Percentiles rank a stretch among this genome's conserved stretches.
Conservation (phyloP, 2,329 filamentous ascomycete genomes). For the Volutella citrinella region DNA sequence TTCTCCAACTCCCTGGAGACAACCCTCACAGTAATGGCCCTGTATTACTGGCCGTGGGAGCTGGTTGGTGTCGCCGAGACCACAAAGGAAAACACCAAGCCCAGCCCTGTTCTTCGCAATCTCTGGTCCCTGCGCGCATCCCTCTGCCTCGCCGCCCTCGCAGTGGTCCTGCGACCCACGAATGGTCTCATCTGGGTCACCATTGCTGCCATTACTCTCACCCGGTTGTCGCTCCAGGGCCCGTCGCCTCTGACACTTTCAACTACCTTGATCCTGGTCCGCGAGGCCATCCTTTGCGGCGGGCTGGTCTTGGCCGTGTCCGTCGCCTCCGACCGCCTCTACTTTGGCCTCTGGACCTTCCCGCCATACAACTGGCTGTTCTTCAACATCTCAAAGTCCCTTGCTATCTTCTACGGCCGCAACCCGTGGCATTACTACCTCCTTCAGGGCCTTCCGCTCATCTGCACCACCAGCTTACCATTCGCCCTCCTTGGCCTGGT, state of each 20-base stretch:
- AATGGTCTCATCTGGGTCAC: slow-evolving; percentile 82
- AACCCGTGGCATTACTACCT: slow-evolving; percentile 94
- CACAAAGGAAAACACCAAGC: slow-evolving; percentile 39
- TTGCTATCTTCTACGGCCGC: slow-evolving; percentile 88
- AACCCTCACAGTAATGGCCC: slow-evolving; percentile 75
- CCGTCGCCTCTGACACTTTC: slow-evolving; percentile 40
- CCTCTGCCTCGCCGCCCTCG: slow-evolving; percentile 72
- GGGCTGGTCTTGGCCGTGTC: slow-evolving; percentile 61
- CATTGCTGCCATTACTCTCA: slow-evolving; percentile 50
- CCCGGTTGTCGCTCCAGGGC: slow-evolving; percentile 32
- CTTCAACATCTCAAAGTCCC: slow-evolving; percentile 84
- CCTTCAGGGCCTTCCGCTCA: slow-evolving; percentile 81
- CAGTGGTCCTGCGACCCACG: slow-evolving; percentile 84
- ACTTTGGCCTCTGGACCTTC: slow-evolving; percentile 84
- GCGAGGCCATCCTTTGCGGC: slow-evolving; percentile 65
- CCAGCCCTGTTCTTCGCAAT: slow-evolving; percentile 22
- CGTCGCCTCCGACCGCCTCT: slow-evolving; percentile 66
- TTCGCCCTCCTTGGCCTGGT: slow-evolving; percentile 68
- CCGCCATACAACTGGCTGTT: slow-evolving; percentile 84
- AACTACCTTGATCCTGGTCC: slow-evolving; percentile 51
- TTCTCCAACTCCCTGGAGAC: slow-evolving; percentile 94
- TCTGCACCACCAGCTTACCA: slow-evolving; percentile 79
- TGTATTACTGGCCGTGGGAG: slow-evolving; percentile 86
- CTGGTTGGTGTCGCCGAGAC: slow-evolving; percentile 47
- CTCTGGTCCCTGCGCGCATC: slow-evolving; percentile 48